Base-by-base conservation (phyloP, 179 eudicot genomes). In the Carnegiea gigantea region DNA sequence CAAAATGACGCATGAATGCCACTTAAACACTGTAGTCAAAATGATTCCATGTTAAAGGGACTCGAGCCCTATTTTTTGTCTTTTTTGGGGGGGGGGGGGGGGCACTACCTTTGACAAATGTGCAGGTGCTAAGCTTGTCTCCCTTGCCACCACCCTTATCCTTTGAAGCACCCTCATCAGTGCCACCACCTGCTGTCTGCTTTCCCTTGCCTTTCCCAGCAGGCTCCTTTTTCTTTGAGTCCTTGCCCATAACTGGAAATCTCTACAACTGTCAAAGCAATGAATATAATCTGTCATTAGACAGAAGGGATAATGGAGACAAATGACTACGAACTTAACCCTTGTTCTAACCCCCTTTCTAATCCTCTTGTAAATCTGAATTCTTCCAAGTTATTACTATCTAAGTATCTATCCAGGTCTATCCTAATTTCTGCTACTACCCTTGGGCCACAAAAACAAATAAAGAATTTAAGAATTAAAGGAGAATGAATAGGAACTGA, bases 101-200 rank as follows among this genome's bases (percentile, higher is more conserved):
- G 44, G 40, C 36, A 33, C 49, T 36, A 95, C 99, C 98, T 92
- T 95, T 95, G 73, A 95, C 99, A 85, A 94, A 95, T 60, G 94
- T 88, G 90, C 98, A 95, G 81, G 99, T 95, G 77, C 98, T 94
- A 76, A 95, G 98, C 78, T 97, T 94, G 87, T 95, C 91, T 82
- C 83, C 92, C 89, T 95, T 95, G 14, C 95, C 99, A 88, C 95
- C 93, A 65, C 94, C 96, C 85, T 93, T 92, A 26, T 64, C 82
- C 76, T 84, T 84, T 49, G 98, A 87, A 81, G 84, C 96, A 86
- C 89, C 78, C 33, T 90, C 96, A 30, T 94, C 44, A 40, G 8
- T 93, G 81, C 96, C 90, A 70, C 85, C 90, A 70, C 91, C 87
- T 7, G 88, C 92, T 59, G 95, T 88, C 80, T 91, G 93, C 83